These are phyloP conservation scores for Daedalea quercina DNA, from an alignment of 768 basidiomycete genomes.

Conservation along the genomic window DNA sequence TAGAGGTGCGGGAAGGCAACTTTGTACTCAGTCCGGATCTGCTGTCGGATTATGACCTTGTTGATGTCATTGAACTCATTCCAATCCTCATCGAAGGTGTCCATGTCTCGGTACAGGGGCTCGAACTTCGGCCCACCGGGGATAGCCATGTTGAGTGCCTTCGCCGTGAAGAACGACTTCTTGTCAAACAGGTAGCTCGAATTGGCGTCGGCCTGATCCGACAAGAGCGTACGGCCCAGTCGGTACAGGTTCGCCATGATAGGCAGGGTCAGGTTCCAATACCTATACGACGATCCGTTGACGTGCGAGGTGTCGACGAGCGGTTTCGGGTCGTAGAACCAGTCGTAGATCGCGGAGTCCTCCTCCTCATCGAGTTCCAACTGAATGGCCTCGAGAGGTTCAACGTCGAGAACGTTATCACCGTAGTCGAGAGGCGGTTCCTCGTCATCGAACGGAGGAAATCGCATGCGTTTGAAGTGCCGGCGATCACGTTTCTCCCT, in stretches of 20 bases:
- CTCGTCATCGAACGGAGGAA: constrained; percentile 99
- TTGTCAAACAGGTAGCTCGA: constrained; percentile 95
- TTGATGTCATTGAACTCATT: constrained; percentile 99
- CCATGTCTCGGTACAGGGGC: constrained; percentile 95
- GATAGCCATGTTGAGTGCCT: constrained; percentile 94
- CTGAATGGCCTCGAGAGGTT: constrained; percentile 96
- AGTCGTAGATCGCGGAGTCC: constrained; percentile 86
- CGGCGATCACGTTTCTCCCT: constrained; percentile 96
- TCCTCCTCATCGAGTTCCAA: constrained; percentile 91
- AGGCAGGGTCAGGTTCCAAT: constrained; percentile 89
- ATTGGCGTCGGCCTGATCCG: constrained; percentile 89
- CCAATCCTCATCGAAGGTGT: constrained; percentile 97
- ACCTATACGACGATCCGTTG: constrained; percentile 90
- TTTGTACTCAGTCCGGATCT: constrained; percentile 98
- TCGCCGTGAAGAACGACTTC: constrained; percentile 96
- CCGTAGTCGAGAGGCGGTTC: constrained; percentile 99
- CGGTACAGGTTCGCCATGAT: constrained; percentile 97
- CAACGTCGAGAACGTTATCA: constrained; percentile 97
- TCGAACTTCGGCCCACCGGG: constrained; percentile 99
- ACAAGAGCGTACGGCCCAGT: constrained; percentile 87
- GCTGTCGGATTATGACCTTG: constrained; percentile 98
- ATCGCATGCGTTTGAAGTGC: constrained; percentile 99
- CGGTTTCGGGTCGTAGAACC: constrained; percentile 98
- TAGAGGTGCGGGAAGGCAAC: constrained; percentile 99
- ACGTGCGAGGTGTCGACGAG: constrained; percentile 84